Evolutionary conservation across 2,329 filamentous ascomycete species (phyloP).

Genomic region (Colletotrichum scovillei): DNA sequence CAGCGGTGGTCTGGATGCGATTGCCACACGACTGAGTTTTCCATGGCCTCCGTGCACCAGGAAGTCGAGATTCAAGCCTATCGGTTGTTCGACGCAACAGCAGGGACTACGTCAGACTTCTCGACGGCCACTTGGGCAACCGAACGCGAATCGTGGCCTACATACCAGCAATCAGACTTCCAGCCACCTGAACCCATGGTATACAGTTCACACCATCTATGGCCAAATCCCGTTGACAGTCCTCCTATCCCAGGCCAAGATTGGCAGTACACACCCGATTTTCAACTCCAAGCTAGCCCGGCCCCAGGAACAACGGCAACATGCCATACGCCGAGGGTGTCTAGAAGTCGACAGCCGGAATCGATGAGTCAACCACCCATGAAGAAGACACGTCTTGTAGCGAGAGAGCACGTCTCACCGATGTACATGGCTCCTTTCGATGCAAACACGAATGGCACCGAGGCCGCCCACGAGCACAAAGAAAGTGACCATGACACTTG

Average conservation of each 20-base stretch:
- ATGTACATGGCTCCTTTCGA: not conserved
- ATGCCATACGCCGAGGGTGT: not conserved
- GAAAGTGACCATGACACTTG: not conserved
- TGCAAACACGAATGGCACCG: not conserved
- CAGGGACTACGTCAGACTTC: not conserved
- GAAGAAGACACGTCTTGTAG: not conserved
- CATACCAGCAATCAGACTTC: not conserved
- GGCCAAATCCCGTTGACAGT: not conserved
- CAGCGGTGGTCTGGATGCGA: conserved; percentile 7
- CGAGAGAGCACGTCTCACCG: not conserved
- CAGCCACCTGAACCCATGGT: not conserved
- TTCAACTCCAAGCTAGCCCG: not conserved
- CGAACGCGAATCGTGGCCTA: not conserved
- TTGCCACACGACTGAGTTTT: not conserved
- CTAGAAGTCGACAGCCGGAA: not conserved
- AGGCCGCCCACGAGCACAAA: not conserved
- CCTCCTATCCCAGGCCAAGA: not conserved
- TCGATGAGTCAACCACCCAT: not conserved
- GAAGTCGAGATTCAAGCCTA: not conserved
- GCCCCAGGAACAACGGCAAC: not conserved
- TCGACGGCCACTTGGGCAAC: not conserved
- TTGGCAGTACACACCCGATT: not conserved
- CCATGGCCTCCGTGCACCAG: not conserved
- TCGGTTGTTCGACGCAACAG: not conserved
- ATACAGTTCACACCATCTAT: not conserved